Base-by-base conservation (phyloP, 2,329 filamentous ascomycete species). In the Whalleya microplaca region DNA sequence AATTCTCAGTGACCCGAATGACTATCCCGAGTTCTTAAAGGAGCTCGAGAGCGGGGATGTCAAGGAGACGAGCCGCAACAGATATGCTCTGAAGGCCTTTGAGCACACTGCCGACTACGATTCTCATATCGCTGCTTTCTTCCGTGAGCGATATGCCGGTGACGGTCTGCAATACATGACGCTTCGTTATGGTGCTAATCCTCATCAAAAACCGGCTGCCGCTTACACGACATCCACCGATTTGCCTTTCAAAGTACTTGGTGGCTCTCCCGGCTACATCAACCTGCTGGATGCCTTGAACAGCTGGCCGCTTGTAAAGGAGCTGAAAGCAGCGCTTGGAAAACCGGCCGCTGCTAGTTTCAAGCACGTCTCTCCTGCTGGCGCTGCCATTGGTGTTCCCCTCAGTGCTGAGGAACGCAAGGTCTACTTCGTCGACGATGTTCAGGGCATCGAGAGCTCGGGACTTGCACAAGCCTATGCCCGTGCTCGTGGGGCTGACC, bases 101-200 rank as follows among this genome's bases (percentile, higher is more conserved):
- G 92, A 96, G 79, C 95, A 98, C 78, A 99, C 95, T 41, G 92
- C 95, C 64, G 92, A 96, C 75, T 99, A 99, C 76, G 95, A 99
- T 74, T 84, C 86, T 43, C 91, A 95, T 67, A 99, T 99, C 73
- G 89, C 94, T 37, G 91, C 91, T 70, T 99, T 96, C 82, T 99
- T 99, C 87, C 90, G 95, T 73, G 94, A 96, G 83, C 89, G 96
- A 78, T 99, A 98, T 72, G 92, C 95, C 55, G 86, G 87, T 62
- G 88, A 92, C 57, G 93, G 93, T 63, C 77, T 86, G 62, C 91
- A 97, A 78, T 87, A 96, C 76, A 72, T 96, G 58, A 80, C 91
- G 57, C 88, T 99, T 63, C 89, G 95, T 68, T 99, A 99, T 75
- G 95, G 95, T 59, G 91, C 92, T 70, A 99, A 99, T 81, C 95